Evolutionary conservation across 192 early-diverging fungal genomes (phyloP).

Genomic region (Obelidium mucronatum): DNA sequence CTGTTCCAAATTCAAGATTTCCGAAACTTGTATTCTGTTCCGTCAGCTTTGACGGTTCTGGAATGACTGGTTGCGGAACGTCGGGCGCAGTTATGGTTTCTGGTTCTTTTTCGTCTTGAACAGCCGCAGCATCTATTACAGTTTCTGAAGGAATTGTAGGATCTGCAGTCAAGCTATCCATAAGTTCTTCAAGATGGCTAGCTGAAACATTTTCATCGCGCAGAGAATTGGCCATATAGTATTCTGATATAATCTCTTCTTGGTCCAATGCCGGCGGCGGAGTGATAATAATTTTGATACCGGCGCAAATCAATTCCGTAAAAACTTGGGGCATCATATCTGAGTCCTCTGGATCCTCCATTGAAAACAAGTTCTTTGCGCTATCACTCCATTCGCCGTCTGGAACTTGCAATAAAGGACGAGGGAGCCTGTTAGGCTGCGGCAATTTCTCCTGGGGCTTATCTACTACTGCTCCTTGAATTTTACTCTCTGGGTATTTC

Average conservation of each 20-base stretch:
- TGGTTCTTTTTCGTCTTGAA: not conserved
- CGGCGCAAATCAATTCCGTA: not conserved
- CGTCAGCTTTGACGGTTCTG: no score
- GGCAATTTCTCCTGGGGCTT: no score
- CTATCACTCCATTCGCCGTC: not conserved
- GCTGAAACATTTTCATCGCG: not conserved
- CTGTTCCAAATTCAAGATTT: constrained; percentile 21
- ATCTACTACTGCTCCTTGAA: not conserved
- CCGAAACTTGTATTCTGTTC: not conserved
- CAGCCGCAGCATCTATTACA: not conserved
- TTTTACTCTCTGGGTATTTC: not conserved
- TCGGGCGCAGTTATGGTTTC: not conserved
- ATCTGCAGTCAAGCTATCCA: not conserved
- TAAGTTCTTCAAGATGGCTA: not conserved
- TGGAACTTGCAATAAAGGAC: not conserved
- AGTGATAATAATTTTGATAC: not conserved
- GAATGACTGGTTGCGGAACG: no score
- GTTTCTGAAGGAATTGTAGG: no score
- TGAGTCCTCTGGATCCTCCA: not conserved
- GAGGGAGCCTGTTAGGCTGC: no score
- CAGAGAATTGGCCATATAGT: not conserved
- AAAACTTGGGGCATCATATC: not conserved
- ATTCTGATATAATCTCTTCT: no score
- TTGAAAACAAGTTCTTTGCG: not conserved
- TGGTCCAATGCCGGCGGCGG: not conserved